Percentiles rank a stretch among this genome's conserved stretches.
These are phyloP conservation scores for Coemansia sp. DNA, from an alignment of 192 early-diverging fungal genomes.

Conservation along the genomic window DNA sequence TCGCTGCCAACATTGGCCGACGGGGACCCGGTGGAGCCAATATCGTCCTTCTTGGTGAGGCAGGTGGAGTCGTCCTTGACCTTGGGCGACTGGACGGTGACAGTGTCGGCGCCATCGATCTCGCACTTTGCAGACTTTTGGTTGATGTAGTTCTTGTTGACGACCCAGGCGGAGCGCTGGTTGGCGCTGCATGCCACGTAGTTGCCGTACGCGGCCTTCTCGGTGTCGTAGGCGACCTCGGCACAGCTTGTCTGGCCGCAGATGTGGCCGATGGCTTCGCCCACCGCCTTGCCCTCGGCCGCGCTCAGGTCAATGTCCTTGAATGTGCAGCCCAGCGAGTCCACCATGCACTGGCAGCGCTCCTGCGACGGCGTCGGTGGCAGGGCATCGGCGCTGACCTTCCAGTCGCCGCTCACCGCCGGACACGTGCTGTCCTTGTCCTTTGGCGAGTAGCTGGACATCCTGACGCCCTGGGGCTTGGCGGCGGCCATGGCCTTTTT, in stretches of 20 bases:
- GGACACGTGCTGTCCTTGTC: constrained; percentile 58
- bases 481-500: constrained; percentile 48
- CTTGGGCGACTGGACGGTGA: constrained; percentile 35
- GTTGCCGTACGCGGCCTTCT: constrained; percentile 47
- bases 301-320: constrained; percentile 28
- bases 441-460: constrained; percentile 53
- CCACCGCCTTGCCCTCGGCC: constrained; percentile 33
- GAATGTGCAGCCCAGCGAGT: constrained; percentile 58
- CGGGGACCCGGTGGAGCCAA: constrained; percentile 20
- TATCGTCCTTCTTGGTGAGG: constrained; percentile 41
- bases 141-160: constrained; percentile 52
- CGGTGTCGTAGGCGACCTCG: constrained; percentile 39
- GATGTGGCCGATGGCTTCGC: constrained; percentile 36
- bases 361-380: constrained; percentile 65
- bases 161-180: constrained; percentile 39
- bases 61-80: constrained; percentile 18
- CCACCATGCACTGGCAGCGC: constrained; percentile 66
- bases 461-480: constrained; percentile 61
- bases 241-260: constrained; percentile 44
- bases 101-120: constrained; percentile 32
- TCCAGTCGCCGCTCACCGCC: constrained; percentile 53
- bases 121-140: constrained; percentile 36
- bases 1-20: constrained; percentile 11
- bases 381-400: constrained; percentile 53
- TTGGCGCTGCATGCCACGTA: constrained; percentile 38